Evolutionary conservation across 208 protist genomes (phyloP), one percentile per base, ranked within the genome.

Genomic region (Acanthamoeba quina): DNA sequence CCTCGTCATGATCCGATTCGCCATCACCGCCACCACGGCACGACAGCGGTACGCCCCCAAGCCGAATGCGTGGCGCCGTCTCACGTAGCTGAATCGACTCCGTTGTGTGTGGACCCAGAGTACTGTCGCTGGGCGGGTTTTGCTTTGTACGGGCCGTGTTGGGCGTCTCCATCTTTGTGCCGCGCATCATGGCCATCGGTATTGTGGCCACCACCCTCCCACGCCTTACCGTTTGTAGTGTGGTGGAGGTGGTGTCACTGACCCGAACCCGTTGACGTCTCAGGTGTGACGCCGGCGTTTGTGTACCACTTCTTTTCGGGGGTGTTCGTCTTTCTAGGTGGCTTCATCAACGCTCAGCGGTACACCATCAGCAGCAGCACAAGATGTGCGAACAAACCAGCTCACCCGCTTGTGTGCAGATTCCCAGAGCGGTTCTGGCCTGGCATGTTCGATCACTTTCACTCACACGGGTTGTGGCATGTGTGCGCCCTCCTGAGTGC

Each of bases 381-480:
- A 90, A n/a, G 10, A 70, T 2, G 60, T 64, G 13, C 41, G 1
- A 47, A 3, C 5, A 44, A 44, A 44, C 41, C 37, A 88, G 37
- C 80, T 19, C 26, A 26, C 17, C 19, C 15, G 47, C 80, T 60
- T 5, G 19, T 70, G 62, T 13, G 9, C 85, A 91, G 85, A 52
- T 74, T 91, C 44, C 90, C 90, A 21, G 90, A 93, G 34, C 49
- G 90, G 10, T 83, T 56, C 24, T 83, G 24, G 64, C 90, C 90
- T 7, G 90, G 90, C 31, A 34, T 5, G 26, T 93, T 80, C 29
- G 90, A 93, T 29, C 82, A 68, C 49, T 62, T 93, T 15, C 90
- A 93, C 90, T 70, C 52, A 6, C 90, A 93, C 52, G 90, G 90
- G 4, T 47, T 93, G 68, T 93, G 90, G 90, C 90, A 93, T 47